Conservation (phyloP, 2,329 filamentous ascomycete genomes). For the Fusarium sp. region DNA sequence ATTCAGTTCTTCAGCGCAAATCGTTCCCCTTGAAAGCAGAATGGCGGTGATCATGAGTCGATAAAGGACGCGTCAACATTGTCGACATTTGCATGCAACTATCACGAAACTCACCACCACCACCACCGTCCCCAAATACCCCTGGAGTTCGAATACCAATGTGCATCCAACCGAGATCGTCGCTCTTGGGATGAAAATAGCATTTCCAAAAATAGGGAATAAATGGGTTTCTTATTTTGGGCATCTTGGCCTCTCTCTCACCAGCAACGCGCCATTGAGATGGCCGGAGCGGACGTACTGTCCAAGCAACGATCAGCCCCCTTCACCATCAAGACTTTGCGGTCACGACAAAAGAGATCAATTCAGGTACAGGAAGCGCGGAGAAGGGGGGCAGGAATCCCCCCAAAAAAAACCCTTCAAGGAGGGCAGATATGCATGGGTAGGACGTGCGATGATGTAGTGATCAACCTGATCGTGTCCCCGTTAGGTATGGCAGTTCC, state of each 20-base stretch:
- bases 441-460: conserved; percentile 36
- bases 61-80: conserved; percentile 5
- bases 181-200: conserved; percentile 26
- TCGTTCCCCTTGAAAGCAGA: background rate
- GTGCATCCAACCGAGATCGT: conserved; percentile 11
- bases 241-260: conserved; percentile 5
- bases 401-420: background rate
- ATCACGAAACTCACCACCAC: conserved; percentile 4
- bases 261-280: conserved; percentile 26
- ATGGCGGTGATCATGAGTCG: background rate
- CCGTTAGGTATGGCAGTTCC: conserved; percentile 31
- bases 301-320: conserved; percentile 31
- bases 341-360: background rate
- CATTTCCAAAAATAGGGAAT: conserved; percentile 31
- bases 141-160: background rate
- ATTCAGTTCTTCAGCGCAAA: background rate
- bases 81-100: background rate
- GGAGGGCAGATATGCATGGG: conserved; percentile 32
- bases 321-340: conserved; percentile 25
- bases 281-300: conserved; percentile 17
- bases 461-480: conserved; percentile 32
- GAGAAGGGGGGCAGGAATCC: conserved; percentile 26
- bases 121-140: background rate
- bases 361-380: conserved; percentile 21
- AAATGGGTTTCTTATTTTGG: conserved; percentile 18